Evolutionary conservation across 768 basidiomycete species (phyloP).

Genomic region (Rhodotorula taiwanensis): DNA sequence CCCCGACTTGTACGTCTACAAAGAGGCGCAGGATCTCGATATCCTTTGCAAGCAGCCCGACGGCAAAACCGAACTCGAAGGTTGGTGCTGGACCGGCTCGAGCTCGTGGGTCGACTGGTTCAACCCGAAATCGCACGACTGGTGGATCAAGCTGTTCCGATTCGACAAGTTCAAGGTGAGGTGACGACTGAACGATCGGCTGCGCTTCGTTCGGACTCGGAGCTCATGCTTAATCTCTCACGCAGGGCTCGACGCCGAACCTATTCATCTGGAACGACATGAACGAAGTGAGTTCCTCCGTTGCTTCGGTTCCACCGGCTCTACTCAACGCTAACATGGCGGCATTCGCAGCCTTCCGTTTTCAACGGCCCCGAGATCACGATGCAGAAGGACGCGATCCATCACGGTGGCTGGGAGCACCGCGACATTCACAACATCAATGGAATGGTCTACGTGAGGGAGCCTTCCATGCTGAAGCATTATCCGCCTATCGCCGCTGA

Average conservation of each 20-base stretch:
- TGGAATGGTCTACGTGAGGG: conserved; percentile 72
- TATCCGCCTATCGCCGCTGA: too few species aligned
- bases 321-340: too few species aligned
- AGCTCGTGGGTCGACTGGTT: conserved; percentile 97
- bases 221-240: neutral
- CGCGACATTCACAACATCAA: conserved; percentile 96
- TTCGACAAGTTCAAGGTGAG: conserved; percentile 50
- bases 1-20: conserved; percentile 70
- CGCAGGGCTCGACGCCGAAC: conserved; percentile 58
- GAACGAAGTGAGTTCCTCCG: conserved; percentile 89
- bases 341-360: conserved; percentile 92
- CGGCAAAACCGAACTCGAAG: conserved; percentile 75
- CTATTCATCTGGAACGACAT: conserved; percentile 99
- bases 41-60: conserved; percentile 74
- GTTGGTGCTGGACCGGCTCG: conserved; percentile 98
- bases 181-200: conserved; percentile 51
- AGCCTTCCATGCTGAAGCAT: too few species aligned
- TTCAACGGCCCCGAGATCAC: conserved; percentile 98
- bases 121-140: conserved; percentile 78
- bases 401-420: conserved; percentile 95
- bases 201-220: neutral
- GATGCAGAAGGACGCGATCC: conserved; percentile 67
- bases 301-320: too few species aligned
- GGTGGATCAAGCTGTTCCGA: conserved; percentile 84
- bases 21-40: conserved; percentile 71